Base-by-base conservation (phyloP, 345 rosid genomes). In the Viola odorata region DNA sequence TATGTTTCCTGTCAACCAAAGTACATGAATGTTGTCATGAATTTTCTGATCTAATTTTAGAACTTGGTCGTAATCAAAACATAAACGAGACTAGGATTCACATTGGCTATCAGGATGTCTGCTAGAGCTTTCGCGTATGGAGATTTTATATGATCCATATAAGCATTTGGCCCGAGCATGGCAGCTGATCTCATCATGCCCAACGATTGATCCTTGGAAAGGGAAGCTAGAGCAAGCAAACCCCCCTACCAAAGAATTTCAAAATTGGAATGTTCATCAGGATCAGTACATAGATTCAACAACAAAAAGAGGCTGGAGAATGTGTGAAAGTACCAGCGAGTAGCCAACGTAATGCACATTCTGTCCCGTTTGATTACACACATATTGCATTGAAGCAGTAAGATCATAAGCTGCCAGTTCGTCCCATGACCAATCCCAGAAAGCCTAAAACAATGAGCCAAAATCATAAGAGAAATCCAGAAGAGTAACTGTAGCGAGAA, bases 111-210 rank as follows among this genome's bases (percentile, higher is more conserved):
- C 50, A 72, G 70, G 14, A 50, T 47, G 17, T 73, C 72, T 37
- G 80, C 75, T 12, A 75, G 78, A 61, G 12, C 50, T 61, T 61
- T 75, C 12, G 60, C 41, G 3, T 69, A 69, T 4, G 56, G 54
- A 1, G 80, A 57, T 39, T 41, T 45, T 5, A 78, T 64, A 41
- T 73, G 75, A 51, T 70, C 64, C 50, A 79, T 65, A 57, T 79
- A 59, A 40, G 83, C 83, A 0, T 73, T 75, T 3, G 83, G 80
- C 61, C 80, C 60, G 11, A 79, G 78, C 66, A 79, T 51, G 51
- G 63, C 83, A 36, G 75, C 75, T 8, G 83, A 73, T 61, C 80
- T 69, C 37, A 73, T 3, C 69, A 5, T 63, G 71, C 42, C 56
- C 42, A 64, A 3, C 45, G 73, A 56, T 16, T 72, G 57, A 15